phyloP scores from a whole-genome alignment of 495 filamentous ascomycete species.

The Aspergillus asperescens region DNA sequence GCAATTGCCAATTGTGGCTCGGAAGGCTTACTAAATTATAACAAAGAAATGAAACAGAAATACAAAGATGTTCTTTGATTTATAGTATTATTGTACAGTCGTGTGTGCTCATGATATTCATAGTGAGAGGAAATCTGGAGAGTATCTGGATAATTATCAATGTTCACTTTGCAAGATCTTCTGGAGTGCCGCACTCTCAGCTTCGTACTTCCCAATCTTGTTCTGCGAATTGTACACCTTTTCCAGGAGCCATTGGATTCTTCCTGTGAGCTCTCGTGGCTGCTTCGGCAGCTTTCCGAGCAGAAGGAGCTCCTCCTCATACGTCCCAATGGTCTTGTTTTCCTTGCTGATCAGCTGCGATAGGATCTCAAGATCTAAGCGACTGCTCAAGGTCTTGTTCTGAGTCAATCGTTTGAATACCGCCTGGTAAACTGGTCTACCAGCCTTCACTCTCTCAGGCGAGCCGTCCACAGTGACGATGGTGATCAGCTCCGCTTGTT shows the following conservation, averaged over 20 bases:
- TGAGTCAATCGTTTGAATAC: slow-evolving; percentile 67
- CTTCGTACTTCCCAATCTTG: slow-evolving; percentile 72
- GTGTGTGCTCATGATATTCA: neutral
- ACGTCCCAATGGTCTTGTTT: slow-evolving; percentile 68
- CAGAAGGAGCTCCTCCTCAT: slow-evolving; percentile 68
- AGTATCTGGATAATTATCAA: slow-evolving; percentile 8
- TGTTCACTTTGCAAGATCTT: slow-evolving; percentile 40
- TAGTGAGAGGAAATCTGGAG: neutral
- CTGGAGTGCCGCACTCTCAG: slow-evolving; percentile 64
- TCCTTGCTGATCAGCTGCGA: slow-evolving; percentile 65
- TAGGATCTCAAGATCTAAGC: slow-evolving; percentile 68
- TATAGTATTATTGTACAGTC: neutral
- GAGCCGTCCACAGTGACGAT: slow-evolving; percentile 68
- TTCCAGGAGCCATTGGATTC: slow-evolving; percentile 64
- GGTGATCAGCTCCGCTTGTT: slow-evolving; percentile 82
- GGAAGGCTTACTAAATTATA: neutral
- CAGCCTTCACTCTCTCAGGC: slow-evolving; percentile 68
- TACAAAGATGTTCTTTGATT: neutral
- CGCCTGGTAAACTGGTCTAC: slow-evolving; percentile 80
- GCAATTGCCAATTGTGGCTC: neutral
- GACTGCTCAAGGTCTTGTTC: slow-evolving; percentile 66
- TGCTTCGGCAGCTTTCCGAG: slow-evolving; percentile 58
- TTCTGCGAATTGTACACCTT: slow-evolving; percentile 68
- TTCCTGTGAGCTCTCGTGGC: slow-evolving; percentile 53
- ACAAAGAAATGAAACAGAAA: neutral